phyloP scores from a whole-genome alignment of 495 filamentous ascomycete genomes.

The Podospora didyma region DNA sequence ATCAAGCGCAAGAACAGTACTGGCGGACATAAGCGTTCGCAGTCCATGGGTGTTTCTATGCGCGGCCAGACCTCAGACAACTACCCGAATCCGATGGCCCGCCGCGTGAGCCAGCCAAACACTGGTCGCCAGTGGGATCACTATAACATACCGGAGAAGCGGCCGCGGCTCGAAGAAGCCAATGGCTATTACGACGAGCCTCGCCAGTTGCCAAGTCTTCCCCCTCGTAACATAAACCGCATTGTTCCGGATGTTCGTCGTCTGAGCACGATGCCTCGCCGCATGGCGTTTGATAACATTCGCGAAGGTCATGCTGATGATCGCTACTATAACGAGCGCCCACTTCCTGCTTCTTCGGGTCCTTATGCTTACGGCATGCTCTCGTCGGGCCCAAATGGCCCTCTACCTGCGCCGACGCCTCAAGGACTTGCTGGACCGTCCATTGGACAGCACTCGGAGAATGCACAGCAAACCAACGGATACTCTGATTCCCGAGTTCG shows the following conservation, averaged over 20 bases:
- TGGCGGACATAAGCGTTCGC: slow-evolving; percentile 33
- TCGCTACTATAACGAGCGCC: not conserved
- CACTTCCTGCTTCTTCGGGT: not conserved
- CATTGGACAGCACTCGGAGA: not conserved
- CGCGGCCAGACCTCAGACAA: not conserved
- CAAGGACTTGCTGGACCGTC: not conserved
- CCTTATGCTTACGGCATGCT: not conserved
- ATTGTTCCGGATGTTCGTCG: slow-evolving; percentile 2
- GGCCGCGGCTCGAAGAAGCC: slow-evolving; percentile 17
- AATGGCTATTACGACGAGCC: slow-evolving; percentile 12
- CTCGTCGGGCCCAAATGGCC: not conserved
- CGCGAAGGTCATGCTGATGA: slow-evolving; percentile 19
- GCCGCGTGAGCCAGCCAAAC: slow-evolving; percentile 28
- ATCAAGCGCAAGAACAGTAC: slow-evolving; percentile 9
- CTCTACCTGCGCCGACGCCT: slow-evolving; percentile 4
- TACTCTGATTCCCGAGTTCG: not conserved
- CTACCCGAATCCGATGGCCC: slow-evolving; percentile 5
- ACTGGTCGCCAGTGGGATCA: not conserved
- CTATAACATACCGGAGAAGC: slow-evolving; percentile 21
- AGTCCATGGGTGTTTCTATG: slow-evolving; percentile 20
- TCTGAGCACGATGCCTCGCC: slow-evolving; percentile 10
- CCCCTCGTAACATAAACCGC: slow-evolving; percentile 5
- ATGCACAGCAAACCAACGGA: not conserved
- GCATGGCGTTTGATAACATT: slow-evolving; percentile 20
- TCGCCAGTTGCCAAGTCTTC: not conserved